A percentile compares a stretch with the other conserved stretches of the same genome.
Conservation (phyloP, 2,329 filamentous ascomycete genomes). For the Diaporthe eres region DNA sequence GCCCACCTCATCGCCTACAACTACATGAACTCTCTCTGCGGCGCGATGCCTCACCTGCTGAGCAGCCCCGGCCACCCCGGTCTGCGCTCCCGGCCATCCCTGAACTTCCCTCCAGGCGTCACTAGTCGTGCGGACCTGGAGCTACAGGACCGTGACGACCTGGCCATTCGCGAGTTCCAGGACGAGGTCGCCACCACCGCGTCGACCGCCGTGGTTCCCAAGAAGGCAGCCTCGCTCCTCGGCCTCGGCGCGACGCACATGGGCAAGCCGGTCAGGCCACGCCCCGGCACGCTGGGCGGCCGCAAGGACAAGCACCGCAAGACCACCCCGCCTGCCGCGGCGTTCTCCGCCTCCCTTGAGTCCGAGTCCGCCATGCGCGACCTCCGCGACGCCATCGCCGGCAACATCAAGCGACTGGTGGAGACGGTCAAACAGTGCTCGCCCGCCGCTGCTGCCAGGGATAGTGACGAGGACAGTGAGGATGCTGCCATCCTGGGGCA, state of each 20-base stretch:
- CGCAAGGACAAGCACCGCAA: conserved; percentile 43
- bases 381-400: conserved; percentile 64
- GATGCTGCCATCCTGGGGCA: conserved; percentile 28
- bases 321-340: conserved; percentile 13
- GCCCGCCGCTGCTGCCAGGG: conserved; percentile 20
- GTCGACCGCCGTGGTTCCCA: conserved; percentile 56
- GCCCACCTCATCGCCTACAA: conserved; percentile 73
- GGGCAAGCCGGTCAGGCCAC: conserved; percentile 41
- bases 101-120: conserved; percentile 38
- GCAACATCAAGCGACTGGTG: conserved; percentile 66
- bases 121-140: conserved; percentile 42
- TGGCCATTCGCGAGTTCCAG: conserved; percentile 36
- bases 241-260: conserved; percentile 56
- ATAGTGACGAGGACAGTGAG: conserved; percentile 34
- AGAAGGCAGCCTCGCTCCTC: conserved; percentile 66
- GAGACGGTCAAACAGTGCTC: conserved; percentile 57
- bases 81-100: conserved; percentile 23
- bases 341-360: conserved; percentile 25
- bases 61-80: background rate
- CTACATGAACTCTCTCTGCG: conserved; percentile 62
- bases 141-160: conserved; percentile 39
- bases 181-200: conserved; percentile 45
- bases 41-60: conserved; percentile 19
- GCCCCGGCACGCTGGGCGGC: conserved; percentile 34
- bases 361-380: conserved; percentile 57